Evolutionary conservation across 176 grass and related monocot species (phyloP).

Genomic region (Carex kokanica): DNA sequence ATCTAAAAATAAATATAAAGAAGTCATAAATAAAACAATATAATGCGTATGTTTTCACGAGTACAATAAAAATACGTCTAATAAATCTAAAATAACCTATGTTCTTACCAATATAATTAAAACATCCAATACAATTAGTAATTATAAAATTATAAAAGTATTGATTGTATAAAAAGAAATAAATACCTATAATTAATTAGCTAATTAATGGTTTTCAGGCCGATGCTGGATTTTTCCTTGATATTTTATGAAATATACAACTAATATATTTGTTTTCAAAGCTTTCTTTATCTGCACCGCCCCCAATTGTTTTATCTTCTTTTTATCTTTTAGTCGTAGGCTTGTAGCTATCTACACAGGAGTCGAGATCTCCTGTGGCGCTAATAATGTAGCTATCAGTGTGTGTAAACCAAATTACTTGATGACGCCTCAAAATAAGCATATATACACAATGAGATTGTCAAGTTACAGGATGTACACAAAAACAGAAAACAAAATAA

Average conservation of each 20-base stretch:
- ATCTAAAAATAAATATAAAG: no score
- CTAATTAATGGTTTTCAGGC: no score
- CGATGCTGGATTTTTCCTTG: not conserved
- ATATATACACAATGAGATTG: no score
- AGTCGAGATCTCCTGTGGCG: not conserved
- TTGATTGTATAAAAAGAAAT: not conserved
- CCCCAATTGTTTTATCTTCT: not conserved
- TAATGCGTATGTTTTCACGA: no score
- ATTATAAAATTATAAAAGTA: no score
- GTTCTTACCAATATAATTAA: no score
- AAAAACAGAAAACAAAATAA: not conserved
- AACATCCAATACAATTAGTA: no score
- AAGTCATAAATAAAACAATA: no score
- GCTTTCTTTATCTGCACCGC: not conserved
- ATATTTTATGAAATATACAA: not conserved
- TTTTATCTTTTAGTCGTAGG: not conserved
- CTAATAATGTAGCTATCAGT: not conserved
- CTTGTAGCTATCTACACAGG: not conserved
- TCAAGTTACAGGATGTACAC: no score
- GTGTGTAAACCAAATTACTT: not conserved
- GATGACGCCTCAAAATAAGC: no score
- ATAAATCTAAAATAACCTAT: no score
- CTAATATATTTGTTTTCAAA: not conserved
- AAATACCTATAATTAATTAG: not conserved
- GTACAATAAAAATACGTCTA: no score